Base-by-base conservation (phyloP, 768 basidiomycete species). In the Pisolithus marmoratus region DNA sequence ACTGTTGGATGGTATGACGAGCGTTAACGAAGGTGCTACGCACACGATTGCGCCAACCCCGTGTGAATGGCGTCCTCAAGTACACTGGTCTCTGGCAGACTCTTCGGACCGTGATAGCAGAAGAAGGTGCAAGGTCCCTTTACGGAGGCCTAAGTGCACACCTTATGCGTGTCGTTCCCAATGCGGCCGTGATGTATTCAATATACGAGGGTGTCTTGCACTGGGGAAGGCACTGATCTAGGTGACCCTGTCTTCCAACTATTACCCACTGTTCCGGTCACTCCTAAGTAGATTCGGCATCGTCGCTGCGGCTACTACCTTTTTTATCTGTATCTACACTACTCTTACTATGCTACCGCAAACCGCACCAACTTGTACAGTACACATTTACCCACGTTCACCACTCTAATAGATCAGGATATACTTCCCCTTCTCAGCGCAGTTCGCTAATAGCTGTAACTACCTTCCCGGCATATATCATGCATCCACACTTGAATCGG, bases 101-200 rank as follows among this genome's bases (percentile, higher is more conserved):
- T 0, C 70, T 98, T 34, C 81, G 78, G 20, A 78, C 94, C 5
- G 83, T 99, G 53, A 78, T 95, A 38, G 82, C 81, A 4, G 96
- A 99, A 66, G 96, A 99, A 65, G 96, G 94, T 23, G 82, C 82
- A 2, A 77, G 83, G 38, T 83, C 88, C 4, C 66, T 98, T 19
- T 98, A 99, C 60, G 87, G 91, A 11, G 96, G 96, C 9, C 79
- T 99, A 50, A 87, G 85, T 49, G 94, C 96, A 0, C 96, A 98
- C 66, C 76, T 99, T 52, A 87, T 99, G 81, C 85, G 96, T 46
- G 94, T 97, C 52, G 90, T 99, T 4, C 95, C 95, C 7, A 99
- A 99, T 60, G 95, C 95, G 0, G 89, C 87, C 1, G 90, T 94
- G 57, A 97, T 98, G 95, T 99, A 87, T 72, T 84, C 84, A 54